Conservation (phyloP, 75 land plant genomes). For the Chamaecyparis obtusa region DNA sequence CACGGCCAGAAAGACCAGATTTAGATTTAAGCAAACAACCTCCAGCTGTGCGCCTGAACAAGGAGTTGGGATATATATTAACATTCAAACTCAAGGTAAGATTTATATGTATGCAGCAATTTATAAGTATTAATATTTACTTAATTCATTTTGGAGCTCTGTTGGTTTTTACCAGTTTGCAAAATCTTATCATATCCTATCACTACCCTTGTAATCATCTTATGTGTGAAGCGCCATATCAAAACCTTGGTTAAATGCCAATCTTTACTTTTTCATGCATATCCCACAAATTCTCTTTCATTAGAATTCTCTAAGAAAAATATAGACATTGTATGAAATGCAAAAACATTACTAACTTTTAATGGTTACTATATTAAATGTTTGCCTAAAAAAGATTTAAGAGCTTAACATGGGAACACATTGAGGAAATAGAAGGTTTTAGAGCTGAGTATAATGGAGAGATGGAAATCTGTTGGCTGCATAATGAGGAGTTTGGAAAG, state of each 20-base stretch:
- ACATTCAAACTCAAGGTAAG: constrained; percentile 89
- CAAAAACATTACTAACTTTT: neutral
- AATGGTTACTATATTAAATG: neutral
- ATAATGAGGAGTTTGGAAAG: no score
- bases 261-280: neutral
- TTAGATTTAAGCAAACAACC: constrained; percentile 97
- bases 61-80: constrained; percentile 82
- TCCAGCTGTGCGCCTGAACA: constrained; percentile 97
- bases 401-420: no score
- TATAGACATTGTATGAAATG: neutral
- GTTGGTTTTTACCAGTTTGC: neutral
- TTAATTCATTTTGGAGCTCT: neutral
- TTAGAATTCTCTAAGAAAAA: neutral
- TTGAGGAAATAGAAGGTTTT: no score
- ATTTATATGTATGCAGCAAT: neutral
- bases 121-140: neutral
- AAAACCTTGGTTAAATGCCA: neutral
- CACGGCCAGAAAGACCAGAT: constrained; percentile 95
- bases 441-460: no score
- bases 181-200: neutral
- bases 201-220: neutral
- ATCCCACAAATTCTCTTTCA: neutral
- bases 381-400: no score
- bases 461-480: no score
- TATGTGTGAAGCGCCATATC: neutral